Percentiles rank a stretch among this genome's conserved stretches.
Evolutionary conservation across 1,284 basidiomycete species (phyloP).

Genomic region (Neotropicomus parvogracilis): DNA sequence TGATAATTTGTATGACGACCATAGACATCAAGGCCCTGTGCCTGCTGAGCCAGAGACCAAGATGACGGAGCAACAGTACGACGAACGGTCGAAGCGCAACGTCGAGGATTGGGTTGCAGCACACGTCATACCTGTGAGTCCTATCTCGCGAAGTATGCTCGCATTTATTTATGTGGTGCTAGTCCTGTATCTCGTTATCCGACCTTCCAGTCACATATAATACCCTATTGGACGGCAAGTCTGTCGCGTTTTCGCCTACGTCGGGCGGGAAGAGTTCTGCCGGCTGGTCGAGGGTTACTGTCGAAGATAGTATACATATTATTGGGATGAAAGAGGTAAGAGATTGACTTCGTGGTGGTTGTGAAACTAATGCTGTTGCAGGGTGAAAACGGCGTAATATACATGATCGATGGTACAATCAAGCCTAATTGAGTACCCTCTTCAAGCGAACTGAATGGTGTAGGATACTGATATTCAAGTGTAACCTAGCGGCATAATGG

Average conservation of each 20-base stretch:
- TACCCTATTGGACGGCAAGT: constrained; percentile 55
- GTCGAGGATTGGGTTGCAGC: constrained; percentile 70
- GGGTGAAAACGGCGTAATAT: constrained; percentile 68
- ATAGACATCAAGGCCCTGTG: constrained; percentile 54
- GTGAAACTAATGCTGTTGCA: constrained; percentile 28
- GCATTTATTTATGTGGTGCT: constrained; percentile 6
- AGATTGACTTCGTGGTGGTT: not conserved
- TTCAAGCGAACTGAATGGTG: not conserved
- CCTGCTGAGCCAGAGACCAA: constrained; percentile 42
- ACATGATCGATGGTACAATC: constrained; percentile 66
- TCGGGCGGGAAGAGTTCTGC: constrained; percentile 38
- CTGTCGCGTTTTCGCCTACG: constrained; percentile 46
- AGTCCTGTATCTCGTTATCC: constrained; percentile 31
- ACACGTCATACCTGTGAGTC: constrained; percentile 67
- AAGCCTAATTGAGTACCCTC: constrained; percentile 13
- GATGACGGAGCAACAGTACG: constrained; percentile 62
- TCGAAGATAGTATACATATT: constrained; percentile 54
- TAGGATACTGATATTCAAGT: not conserved
- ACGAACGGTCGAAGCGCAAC: constrained; percentile 54
- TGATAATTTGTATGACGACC: no score
- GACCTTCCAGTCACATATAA: constrained; percentile 32
- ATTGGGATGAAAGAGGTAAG: constrained; percentile 42
- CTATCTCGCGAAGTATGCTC: not conserved
- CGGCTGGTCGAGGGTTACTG: constrained; percentile 54
- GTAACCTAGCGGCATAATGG: not conserved